Evolutionary conservation across 331 rosid genomes (phyloP).

Genomic region (Spiraea crenata): DNA sequence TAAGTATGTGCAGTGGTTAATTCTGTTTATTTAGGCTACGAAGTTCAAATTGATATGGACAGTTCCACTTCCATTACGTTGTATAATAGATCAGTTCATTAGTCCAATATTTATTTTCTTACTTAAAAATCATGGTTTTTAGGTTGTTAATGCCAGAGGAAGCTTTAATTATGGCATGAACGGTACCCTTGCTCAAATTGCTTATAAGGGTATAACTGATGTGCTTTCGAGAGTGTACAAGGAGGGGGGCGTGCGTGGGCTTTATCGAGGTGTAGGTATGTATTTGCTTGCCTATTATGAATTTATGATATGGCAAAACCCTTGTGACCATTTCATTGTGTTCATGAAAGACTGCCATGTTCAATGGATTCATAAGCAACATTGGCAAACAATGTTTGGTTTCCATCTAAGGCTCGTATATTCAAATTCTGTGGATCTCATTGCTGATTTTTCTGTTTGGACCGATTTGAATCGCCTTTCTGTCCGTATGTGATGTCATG

Average conservation of each 20-base stretch:
- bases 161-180: conserved; percentile 40
- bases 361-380: background rate
- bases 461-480: conserved; percentile 3
- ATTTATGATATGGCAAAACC: background rate
- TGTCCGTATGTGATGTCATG: background rate
- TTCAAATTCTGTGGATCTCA: background rate
- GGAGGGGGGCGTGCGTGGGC: conserved; percentile 79
- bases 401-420: background rate
- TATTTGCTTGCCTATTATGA: conserved; percentile 3
- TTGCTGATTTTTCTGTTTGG: background rate
- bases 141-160: conserved; percentile 60
- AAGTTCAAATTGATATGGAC: background rate
- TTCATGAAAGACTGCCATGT: background rate
- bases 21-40: too few species aligned
- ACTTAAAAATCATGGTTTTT: conserved; percentile 7
- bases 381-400: background rate
- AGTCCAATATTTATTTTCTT: background rate
- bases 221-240: conserved; percentile 66
- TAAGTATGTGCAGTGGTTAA: too few species aligned
- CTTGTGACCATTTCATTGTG: background rate
- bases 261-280: conserved; percentile 92
- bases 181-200: conserved; percentile 42
- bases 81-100: background rate
- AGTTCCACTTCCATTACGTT: too few species aligned
- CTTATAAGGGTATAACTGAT: conserved; percentile 59